phyloP scores from a whole-genome alignment of 2,329 filamentous ascomycete species.

The Fusarium sp. region DNA sequence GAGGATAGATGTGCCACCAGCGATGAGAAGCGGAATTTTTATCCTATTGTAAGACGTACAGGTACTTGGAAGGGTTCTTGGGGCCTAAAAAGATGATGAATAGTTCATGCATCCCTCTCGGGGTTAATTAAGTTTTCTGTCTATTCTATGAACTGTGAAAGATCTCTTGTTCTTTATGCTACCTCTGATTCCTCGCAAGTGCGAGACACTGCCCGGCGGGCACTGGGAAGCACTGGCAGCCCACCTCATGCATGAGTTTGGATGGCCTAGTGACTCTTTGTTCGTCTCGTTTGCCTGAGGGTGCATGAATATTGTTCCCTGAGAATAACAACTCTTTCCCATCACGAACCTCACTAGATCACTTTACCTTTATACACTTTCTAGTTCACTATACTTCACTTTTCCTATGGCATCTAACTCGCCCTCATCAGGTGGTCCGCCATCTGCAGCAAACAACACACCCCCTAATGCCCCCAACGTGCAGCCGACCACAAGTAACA shows the following conservation, averaged over 20 bases:
- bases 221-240: conserved; percentile 9
- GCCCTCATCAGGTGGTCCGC: neutral
- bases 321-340: too few relatives aligned
- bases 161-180: neutral
- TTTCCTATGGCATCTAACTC: conserved; percentile 18
- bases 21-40: conserved; percentile 30
- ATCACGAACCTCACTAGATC: neutral
- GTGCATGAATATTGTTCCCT: conserved; percentile 3
- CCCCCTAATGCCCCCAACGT: neutral
- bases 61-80: conserved; percentile 3
- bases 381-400: neutral
- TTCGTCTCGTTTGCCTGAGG: neutral
- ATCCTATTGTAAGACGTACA: conserved; percentile 35
- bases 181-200: neutral
- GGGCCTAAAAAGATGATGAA: conserved; percentile 5
- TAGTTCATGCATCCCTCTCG: conserved; percentile 2
- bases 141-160: neutral
- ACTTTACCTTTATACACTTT: neutral
- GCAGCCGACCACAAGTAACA: neutral
- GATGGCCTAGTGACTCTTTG: neutral
- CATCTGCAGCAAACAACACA: neutral
- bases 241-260: neutral
- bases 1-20: conserved; percentile 20
- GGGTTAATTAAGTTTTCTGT: conserved; percentile 6
- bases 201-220: conserved; percentile 4